Base-by-base conservation (phyloP, 305 asterid genomes). In the Withania somnifera region DNA sequence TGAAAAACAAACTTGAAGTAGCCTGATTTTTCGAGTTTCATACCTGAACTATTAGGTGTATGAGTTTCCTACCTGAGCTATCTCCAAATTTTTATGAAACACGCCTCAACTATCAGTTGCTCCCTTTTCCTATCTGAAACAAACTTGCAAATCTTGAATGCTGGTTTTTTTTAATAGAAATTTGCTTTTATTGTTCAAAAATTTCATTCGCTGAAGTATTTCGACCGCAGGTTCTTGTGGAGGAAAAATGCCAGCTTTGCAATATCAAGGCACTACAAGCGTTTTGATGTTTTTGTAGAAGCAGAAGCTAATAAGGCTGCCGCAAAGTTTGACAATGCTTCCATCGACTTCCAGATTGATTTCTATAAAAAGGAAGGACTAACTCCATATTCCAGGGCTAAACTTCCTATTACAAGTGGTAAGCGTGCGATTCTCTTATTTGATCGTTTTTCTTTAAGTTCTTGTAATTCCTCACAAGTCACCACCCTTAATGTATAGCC, bases 281-380 rank as follows among this genome's bases (percentile, higher is more conserved):
- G 98, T 13, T 94, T 92, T 75, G 97, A 94, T 84, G 97, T 92
- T 66, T 91, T 94, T 86, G 90, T 84, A 73, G 98, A 94, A 90
- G 98, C 98, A 60, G 97, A 91, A 87, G 97, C 97, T 80, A 94
- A 94, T 81, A 94, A 94, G 86, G 94, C 88, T 66, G 97, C 97
- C 66, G 97, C 88, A 63, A 92, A 94, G 84, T 94, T 91, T 50
- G 92, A 90, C 40, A 92, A 92, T 77, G 84, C 95, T 68, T 94
- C 98, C 86, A 92, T 94, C 22, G 94, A 94, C 84, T 91, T 92
- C 89, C 97, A 94, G 90, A 86, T 89, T 82, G 95, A 90, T n/a
- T 94, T 90, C 84, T 94, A 94, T 71, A 92, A 89, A 83, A 85
- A 86, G 84, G 97, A 94, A 88, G 98, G 98, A 69, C 84, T 94